These are phyloP conservation scores for Suhomyces panamericanus DNA, from an alignment of 1,139 yeast species.

Conservation along the genomic window DNA sequence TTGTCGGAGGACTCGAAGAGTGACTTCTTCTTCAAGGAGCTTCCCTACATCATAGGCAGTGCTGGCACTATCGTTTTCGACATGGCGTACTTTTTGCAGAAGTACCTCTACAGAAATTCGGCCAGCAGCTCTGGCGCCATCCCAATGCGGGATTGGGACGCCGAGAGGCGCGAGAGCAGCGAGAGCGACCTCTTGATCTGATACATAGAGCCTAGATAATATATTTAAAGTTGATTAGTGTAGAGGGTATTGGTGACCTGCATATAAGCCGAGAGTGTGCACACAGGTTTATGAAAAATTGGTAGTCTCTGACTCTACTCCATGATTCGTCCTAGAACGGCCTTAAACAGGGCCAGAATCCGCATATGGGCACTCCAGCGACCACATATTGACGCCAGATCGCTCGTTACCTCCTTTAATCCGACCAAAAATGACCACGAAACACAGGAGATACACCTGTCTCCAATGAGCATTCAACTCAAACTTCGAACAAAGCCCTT, in stretches of 20 bases:
- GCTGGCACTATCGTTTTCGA: conserved; percentile 86
- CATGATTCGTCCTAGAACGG: neutral
- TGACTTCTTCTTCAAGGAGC: conserved; percentile 61
- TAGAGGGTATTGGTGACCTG: neutral
- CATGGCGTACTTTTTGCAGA: conserved; percentile 69
- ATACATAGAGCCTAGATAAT: too few relatives aligned
- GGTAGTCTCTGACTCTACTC: neutral
- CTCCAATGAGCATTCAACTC: conserved; percentile 9
- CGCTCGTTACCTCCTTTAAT: conserved; percentile 1
- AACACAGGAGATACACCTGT: neutral
- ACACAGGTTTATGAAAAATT: neutral
- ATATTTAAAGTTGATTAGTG: too few relatives aligned
- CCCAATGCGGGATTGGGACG: conserved; percentile 29
- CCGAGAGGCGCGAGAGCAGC: conserved; percentile 7
- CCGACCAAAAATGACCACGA: neutral
- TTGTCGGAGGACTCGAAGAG: conserved; percentile 32
- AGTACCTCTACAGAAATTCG: conserved; percentile 35
- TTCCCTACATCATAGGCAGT: conserved; percentile 84
- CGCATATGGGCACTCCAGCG: neutral
- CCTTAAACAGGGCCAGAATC: neutral
- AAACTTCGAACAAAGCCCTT: conserved; percentile 12
- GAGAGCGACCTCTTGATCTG: conserved; percentile 8
- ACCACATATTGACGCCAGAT: neutral
- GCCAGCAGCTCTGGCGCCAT: conserved; percentile 30
- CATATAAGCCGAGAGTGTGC: neutral